Conservation (phyloP, 768 basidiomycete species). For the Calocera cornea region DNA sequence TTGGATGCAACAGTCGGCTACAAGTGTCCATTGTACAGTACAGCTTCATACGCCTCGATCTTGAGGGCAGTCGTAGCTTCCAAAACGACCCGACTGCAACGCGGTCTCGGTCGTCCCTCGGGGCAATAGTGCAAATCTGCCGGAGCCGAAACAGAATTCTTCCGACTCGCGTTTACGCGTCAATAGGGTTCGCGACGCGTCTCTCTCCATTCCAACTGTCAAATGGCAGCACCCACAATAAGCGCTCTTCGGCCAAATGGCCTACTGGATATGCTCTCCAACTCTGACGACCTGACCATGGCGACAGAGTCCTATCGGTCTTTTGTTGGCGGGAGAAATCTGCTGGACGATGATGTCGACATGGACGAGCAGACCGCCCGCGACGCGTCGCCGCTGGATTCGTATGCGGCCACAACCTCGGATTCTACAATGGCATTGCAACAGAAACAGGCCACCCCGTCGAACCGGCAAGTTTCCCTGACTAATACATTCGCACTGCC, state of each 20-base stretch:
- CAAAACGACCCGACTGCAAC: too few species aligned
- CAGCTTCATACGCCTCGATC: too few species aligned
- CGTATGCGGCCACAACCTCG: not conserved
- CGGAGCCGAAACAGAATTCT: not conserved
- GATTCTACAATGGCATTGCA: not conserved
- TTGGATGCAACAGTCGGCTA: too few species aligned
- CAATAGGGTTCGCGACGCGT: not conserved
- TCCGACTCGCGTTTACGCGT: not conserved
- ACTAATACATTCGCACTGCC: too few species aligned
- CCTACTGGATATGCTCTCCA: not conserved
- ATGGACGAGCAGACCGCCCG: not conserved
- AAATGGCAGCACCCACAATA: not conserved
- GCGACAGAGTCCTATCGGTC: not conserved
- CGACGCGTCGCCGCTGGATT: not conserved
- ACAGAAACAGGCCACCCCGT: not conserved
- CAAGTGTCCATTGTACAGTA: too few species aligned
- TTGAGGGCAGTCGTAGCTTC: too few species aligned
- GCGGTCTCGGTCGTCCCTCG: not conserved
- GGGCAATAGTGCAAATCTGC: not conserved
- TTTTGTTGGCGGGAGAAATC: not conserved
- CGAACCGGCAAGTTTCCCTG: too few species aligned
- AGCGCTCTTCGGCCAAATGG: slow-evolving; percentile 3
- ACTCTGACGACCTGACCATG: not conserved
- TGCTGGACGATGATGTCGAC: not conserved
- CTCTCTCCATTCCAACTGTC: not conserved